Base-by-base conservation (phyloP, 495 filamentous ascomycete genomes). In the Daldinia bambusicola region DNA sequence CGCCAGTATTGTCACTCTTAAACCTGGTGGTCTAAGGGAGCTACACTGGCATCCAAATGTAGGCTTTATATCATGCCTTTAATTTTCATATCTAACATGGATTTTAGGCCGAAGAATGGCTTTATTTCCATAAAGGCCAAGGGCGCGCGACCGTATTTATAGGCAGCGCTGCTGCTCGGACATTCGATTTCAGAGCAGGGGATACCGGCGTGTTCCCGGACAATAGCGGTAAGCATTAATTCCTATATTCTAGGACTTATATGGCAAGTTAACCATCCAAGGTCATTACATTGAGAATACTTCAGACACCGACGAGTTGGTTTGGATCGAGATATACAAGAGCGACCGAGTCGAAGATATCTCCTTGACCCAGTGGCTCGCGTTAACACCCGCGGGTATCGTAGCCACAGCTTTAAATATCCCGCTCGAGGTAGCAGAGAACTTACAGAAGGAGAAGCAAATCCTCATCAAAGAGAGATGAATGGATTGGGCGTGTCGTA, bases 31-130 rank as follows among this genome's bases (percentile, higher is more conserved):
- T 13, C 74, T 91, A 48, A 80, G 89, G 40, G 88, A 91, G 78
- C 76, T 91, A 58, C 89, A 90, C 70, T 90, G 88, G 89, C 88
- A 89, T 77, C 88, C 88, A n/a, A 90, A 88, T 67, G 87, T 88
- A 74, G 77, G 82, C 74, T 32, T 7, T 8, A 3, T n/a, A 30
- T 37, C 9, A 3, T 26, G 26, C 26, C 26, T 26, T n/a, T n/a
- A n/a, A 26, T 3, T 26, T 3, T 1, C 40, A 38, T 31, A 43
- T 66, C 63, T 69, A 65, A 72, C 38, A 61, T 22, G 67, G 31
- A 51, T 53, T 6, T 2, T 59, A 88, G 83, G 85, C 87, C 1
- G 86, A 87, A 70, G 89, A 91, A 73, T 91, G 89, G 88, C 80
- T 89, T 1, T 90, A 89, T 68, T 90, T 90, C 78, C 85, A 88